A percentile compares a stretch with the other conserved stretches of the same genome.
These are phyloP conservation scores for Lepidium aucheri DNA, from an alignment of 345 rosid species.

Conservation along the genomic window DNA sequence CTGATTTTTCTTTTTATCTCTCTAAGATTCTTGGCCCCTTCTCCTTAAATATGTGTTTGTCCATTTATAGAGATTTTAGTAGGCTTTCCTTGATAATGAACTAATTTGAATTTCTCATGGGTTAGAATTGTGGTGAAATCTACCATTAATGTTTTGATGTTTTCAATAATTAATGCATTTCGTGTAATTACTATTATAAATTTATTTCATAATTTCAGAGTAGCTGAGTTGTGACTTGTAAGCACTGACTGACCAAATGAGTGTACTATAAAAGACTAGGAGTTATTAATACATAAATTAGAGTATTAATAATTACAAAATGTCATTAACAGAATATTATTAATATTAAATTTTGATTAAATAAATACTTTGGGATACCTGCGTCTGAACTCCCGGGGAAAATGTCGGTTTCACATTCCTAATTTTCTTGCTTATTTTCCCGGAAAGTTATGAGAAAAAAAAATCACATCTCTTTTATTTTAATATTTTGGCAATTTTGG, in stretches of 20 bases:
- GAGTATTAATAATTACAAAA: neutral
- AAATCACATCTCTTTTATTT: neutral
- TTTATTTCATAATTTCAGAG: neutral
- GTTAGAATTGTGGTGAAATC: no score
- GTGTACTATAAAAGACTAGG: neutral
- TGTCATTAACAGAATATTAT: neutral
- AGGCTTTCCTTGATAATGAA: no score
- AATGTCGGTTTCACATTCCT: constrained; percentile 25
- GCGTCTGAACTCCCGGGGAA: constrained; percentile 18
- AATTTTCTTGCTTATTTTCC: constrained; percentile 11
- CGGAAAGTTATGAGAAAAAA: constrained; percentile 1
- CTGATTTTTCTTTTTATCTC: no score
- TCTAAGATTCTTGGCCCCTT: no score
- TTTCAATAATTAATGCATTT: neutral
- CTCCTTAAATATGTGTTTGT: no score
- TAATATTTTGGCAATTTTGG: neutral
- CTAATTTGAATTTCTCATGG: no score
- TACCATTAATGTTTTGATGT: constrained; percentile 3
- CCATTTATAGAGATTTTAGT: no score
- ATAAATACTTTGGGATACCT: neutral
- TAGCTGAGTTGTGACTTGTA: neutral
- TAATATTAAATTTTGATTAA: neutral
- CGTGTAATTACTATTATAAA: neutral
- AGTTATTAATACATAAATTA: neutral
- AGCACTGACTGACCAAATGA: neutral